Percentiles rank a stretch among this genome's conserved stretches.
phyloP scores from a whole-genome alignment of 106 monocot species.

The Acanthochlamys bracteata region DNA sequence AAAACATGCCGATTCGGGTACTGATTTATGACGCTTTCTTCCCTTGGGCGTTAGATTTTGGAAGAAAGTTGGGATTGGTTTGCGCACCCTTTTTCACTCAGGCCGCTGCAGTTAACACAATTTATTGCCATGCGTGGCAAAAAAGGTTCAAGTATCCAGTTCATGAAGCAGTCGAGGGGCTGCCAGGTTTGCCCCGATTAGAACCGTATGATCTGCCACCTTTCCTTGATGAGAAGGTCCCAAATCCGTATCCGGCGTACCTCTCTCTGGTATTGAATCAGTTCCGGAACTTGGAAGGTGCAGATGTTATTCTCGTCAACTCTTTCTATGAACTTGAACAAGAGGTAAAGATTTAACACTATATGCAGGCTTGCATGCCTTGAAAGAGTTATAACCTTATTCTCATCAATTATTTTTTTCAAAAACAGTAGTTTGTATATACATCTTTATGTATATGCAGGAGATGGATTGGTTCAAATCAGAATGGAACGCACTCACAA shows the following conservation, averaged over 20 bases:
- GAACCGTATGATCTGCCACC: constrained; percentile 8
- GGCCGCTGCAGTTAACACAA: constrained; percentile 1
- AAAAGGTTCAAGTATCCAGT: neutral
- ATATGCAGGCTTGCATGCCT: no score
- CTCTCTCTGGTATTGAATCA: constrained; percentile 1
- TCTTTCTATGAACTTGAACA: constrained; percentile 14
- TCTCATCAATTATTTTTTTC: no score
- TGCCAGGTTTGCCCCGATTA: neutral
- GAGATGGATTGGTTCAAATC: constrained; percentile 30
- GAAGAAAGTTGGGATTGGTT: neutral
- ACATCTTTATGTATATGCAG: no score
- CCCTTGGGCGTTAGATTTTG: constrained; percentile 10
- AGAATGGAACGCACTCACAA: constrained; percentile 18
- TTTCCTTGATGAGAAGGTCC: neutral
- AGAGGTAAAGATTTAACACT: neutral
- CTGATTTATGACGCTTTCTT: constrained; percentile 17
- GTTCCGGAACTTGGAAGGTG: constrained; percentile 13
- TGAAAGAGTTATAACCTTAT: no score
- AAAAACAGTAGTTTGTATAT: no score
- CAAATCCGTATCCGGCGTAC: neutral
- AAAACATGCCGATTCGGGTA: neutral
- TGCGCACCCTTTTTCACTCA: constrained; percentile 16
- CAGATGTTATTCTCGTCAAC: constrained; percentile 15
- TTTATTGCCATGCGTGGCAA: constrained; percentile 7
- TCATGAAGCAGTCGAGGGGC: neutral